Base-by-base conservation (phyloP, 192 early-diverging fungal species). In the Gonapodya prolifera region DNA sequence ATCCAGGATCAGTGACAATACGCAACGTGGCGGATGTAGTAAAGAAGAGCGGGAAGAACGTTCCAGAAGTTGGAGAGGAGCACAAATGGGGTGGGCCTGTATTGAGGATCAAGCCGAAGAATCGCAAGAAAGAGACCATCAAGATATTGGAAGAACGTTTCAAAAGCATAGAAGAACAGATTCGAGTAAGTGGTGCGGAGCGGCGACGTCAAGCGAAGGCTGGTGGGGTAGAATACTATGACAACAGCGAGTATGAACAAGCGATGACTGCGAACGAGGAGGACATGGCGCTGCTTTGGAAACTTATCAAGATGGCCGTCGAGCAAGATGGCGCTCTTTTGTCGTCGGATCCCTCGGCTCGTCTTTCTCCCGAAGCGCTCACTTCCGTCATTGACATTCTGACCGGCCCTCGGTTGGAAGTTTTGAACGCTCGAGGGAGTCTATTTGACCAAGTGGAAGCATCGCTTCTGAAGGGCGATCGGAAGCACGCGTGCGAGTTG, bases 271-370 rank as follows among this genome's bases (percentile, higher is more conserved):
- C 30, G 17, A 1, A 30, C 1, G 81, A 74, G 35, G 74, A 77
- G 8, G 81, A 83, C 35, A 31, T 78, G 33, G 77, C 83, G 0
- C 35, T 92, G 30, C 75, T 93, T 34, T 91, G 87, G 89, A 83
- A 86, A 30, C 35, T 93, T n/a, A 78, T 93, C 31, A 87, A 85
- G 71, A 77, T 86, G 30, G 80, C 88, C 77, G 78, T 92, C 35
- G 91, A 92, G 70, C 75, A 85, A 31, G 91, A 93, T n/a, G 91
- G 90, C 8, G 35, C 78, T 1, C 76, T 93, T 30, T 79, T 87
- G 71, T 87, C 85, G 71, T 79, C 83, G 87, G 88, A 83, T 85
- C 84, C 31, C 30, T 30, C 69, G 61, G 35, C 35, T 35, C 33
- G 69, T 78, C 45, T 28, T 1, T 31, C n/a, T 69, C 2, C 32